Percentiles rank a stretch among this genome's conserved stretches.
These are phyloP conservation scores for Peterozyma toletana DNA, from an alignment of 805 yeast genomes.

Conservation along the genomic window DNA sequence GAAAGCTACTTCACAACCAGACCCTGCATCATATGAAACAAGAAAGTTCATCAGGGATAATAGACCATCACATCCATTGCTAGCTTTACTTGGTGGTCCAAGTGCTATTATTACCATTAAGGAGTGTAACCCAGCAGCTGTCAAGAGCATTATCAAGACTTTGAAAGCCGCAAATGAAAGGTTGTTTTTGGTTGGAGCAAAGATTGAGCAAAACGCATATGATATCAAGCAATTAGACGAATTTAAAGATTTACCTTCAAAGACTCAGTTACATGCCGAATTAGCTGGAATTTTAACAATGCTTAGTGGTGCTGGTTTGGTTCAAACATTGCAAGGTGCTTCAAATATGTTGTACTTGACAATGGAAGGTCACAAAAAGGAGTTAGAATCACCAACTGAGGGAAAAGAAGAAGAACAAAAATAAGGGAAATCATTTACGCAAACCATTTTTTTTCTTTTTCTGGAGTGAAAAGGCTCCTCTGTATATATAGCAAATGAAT, in stretches of 20 bases:
- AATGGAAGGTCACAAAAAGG: conserved; percentile 48
- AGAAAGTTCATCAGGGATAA: conserved; percentile 26
- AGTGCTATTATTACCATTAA: conserved; percentile 71
- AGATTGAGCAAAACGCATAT: conserved; percentile 51
- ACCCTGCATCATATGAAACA: conserved; percentile 66
- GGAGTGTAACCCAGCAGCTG: conserved; percentile 62
- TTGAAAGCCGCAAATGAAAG: conserved; percentile 62
- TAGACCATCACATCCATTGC: conserved; percentile 55
- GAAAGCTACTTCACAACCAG: conserved; percentile 49
- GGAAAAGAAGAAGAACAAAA: background rate
- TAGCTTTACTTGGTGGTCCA: conserved; percentile 73
- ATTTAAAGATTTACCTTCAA: conserved; percentile 69
- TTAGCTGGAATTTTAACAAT: conserved; percentile 78
- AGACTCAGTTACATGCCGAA: conserved; percentile 69
- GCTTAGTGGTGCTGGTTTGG: conserved; percentile 85
- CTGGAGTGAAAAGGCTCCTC: too few species aligned
- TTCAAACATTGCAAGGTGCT: conserved; percentile 69
- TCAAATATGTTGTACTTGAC: conserved; percentile 66
- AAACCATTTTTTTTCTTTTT: too few species aligned
- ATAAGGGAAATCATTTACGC: background rate
- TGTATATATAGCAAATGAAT: too few species aligned
- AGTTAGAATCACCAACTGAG: conserved; percentile 14
- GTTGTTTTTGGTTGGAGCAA: conserved; percentile 80
- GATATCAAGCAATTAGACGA: conserved; percentile 44
- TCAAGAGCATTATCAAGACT: conserved; percentile 53